Evolutionary conservation across 176 grass and related monocot species (phyloP).

Genomic region (Juncus inflexus): DNA sequence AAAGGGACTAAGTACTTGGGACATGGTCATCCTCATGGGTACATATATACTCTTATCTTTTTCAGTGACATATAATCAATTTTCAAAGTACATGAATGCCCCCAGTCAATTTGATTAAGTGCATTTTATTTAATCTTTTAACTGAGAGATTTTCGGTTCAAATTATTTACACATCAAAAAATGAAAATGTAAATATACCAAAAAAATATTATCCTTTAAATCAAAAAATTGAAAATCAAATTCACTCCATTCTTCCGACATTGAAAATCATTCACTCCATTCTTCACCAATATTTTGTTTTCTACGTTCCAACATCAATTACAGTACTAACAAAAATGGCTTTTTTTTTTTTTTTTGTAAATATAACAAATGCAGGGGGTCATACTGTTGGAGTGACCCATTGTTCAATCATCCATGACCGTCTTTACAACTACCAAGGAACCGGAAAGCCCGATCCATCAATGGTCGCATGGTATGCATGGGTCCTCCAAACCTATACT

Average conservation of each 20-base stretch:
- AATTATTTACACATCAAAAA: too few relatives aligned
- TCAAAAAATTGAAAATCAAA: too few relatives aligned
- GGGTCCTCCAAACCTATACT: slow-evolving; percentile 16
- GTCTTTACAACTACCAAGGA: slow-evolving; percentile 29
- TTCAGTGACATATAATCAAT: neutral
- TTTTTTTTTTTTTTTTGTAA: neutral
- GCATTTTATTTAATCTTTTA: too few relatives aligned
- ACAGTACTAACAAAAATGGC: too few relatives aligned
- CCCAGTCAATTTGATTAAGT: neutral
- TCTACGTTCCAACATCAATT: too few relatives aligned
- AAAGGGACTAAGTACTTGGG: slow-evolving; percentile 36
- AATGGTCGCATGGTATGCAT: slow-evolving; percentile 21
- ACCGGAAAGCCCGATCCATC: slow-evolving; percentile 12
- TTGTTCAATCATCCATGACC: slow-evolving; percentile 43
- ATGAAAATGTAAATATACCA: too few relatives aligned
- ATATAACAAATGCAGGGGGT: slow-evolving; percentile 21
- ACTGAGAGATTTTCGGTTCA: too few relatives aligned
- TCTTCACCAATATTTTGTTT: too few relatives aligned
- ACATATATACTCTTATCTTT: neutral
- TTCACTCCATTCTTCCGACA: too few relatives aligned
- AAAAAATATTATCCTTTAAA: too few relatives aligned
- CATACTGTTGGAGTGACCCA: slow-evolving; percentile 53
- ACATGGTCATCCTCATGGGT: slow-evolving; percentile 47
- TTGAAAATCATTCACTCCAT: too few relatives aligned
- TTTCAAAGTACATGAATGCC: neutral